Base-by-base conservation (phyloP, 768 basidiomycete genomes). In the Erythrobasidium yunnanense region DNA sequence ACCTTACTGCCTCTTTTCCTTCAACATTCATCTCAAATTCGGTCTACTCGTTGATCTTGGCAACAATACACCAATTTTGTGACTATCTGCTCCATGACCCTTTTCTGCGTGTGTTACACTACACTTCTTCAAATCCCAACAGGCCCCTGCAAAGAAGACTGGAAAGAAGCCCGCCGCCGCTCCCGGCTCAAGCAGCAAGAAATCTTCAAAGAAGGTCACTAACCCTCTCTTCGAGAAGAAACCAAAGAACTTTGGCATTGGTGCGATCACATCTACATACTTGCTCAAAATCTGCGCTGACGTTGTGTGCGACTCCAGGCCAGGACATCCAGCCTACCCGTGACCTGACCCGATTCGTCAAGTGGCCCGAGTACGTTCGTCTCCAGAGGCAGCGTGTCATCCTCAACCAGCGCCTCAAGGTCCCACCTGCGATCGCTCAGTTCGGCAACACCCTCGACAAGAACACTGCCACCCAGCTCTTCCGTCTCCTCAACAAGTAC, bases 301-400 rank as follows among this genome's bases (percentile, higher is more conserved):
- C 57, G 34, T 13, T 25, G 0, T 47, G n/a, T 18, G n/a, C 0
- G 23, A 23, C 17, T 34, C 7, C 71, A 93, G 93, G 93, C 75
- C 90, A 92, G 80, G 89, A 93, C 78, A 83, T 96, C 73, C 88
- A 86, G 73, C 92, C 86, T 74, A 83, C 82, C 77, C 83, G 83
- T 62, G 93, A 97, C 79, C 79, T 96, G 71, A 93, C 89, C 66
- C 88, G 92, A 77, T 96, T 96, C 80, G 88, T 96, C 80, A 96
- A 95, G 78, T 99, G 93, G 93, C 93, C 93, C 72, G 90, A 92
- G 80, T 97, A 97, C 75, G 84, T 97, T 72, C 89, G 91, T 75
- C 86, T 97, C 50, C 93, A 97, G 76, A 85, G 93, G 76, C 91
- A 96, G 79, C 96, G 96, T 81, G 90, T 96, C 74, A 93, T 97